phyloP scores from a whole-genome alignment of 1,284 basidiomycete species.

The Ustilago esculenta region DNA sequence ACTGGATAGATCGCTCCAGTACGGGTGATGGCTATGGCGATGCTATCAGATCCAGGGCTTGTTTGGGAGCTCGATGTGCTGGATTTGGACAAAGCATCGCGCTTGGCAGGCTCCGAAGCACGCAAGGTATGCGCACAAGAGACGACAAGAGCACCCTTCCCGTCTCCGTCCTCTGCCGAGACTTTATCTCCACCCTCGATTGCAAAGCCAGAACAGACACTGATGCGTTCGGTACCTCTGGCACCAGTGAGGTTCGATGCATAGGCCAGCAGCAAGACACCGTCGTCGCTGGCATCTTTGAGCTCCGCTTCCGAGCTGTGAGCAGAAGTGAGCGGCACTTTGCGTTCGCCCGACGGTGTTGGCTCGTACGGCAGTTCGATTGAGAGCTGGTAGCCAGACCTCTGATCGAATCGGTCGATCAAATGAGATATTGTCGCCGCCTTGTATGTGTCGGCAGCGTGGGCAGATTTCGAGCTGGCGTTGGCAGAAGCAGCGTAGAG shows the following conservation, averaged over 20 bases:
- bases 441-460: constrained; percentile 14
- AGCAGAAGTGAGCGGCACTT: constrained; percentile 52
- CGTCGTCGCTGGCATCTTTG: constrained; percentile 65
- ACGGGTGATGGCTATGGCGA: constrained; percentile 67
- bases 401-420: constrained; percentile 30
- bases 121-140: constrained; percentile 76
- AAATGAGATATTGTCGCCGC: constrained; percentile 26
- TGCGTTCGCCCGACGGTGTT: constrained; percentile 43
- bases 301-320: constrained; percentile 48
- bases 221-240: constrained; percentile 71
- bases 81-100: constrained; percentile 27
- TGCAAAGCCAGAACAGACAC: constrained; percentile 75
- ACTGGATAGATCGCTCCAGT: constrained; percentile 70
- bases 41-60: constrained; percentile 19
- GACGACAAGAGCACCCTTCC: constrained; percentile 69
- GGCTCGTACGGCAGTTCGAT: constrained; percentile 64
- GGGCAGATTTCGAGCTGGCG: background rate
- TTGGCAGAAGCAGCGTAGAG: constrained; percentile 27
- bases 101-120: constrained; percentile 56
- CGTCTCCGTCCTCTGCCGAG: constrained; percentile 54
- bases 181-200: constrained; percentile 67
- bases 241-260: constrained; percentile 66
- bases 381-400: constrained; percentile 49
- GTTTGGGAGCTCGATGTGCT: background rate
- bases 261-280: constrained; percentile 74